Evolutionary conservation across 257 asterid species (phyloP).

Genomic region (Solanum pennellii): DNA sequence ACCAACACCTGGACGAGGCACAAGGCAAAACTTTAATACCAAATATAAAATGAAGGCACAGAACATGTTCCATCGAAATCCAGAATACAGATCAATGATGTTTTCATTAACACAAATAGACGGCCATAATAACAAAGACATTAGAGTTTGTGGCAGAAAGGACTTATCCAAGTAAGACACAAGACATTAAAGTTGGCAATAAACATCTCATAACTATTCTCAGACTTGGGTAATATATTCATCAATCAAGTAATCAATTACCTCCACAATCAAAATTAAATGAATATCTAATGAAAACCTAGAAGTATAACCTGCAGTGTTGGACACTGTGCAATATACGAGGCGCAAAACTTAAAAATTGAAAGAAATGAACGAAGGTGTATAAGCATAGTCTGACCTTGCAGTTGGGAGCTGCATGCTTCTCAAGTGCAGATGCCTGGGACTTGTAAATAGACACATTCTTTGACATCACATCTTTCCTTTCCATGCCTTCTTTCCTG

Average conservation of each 20-base stretch:
- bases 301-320: not conserved
- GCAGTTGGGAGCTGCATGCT: constrained; percentile 87
- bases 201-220: not conserved
- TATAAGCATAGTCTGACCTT: constrained; percentile 33
- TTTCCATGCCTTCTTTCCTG: constrained; percentile 95
- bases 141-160: not conserved
- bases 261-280: not conserved
- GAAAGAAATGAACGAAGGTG: not conserved
- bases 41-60: not conserved
- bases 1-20: constrained; percentile 62
- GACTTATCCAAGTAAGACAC: not conserved
- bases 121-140: not conserved
- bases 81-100: not conserved
- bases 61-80: not conserved
- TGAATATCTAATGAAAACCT: not conserved
- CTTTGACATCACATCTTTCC: constrained; percentile 96
- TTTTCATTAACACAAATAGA: not conserved
- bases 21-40: not conserved
- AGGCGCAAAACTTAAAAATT: not conserved
- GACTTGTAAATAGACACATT: constrained; percentile 90
- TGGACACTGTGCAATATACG: not conserved
- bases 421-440: constrained; percentile 92
- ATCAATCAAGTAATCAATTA: not conserved
- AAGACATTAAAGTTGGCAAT: not conserved
- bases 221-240: not conserved